Evolutionary conservation across 805 yeast species (phyloP), one percentile per base, ranked within the genome.

Genomic region (Candida adriatica): DNA sequence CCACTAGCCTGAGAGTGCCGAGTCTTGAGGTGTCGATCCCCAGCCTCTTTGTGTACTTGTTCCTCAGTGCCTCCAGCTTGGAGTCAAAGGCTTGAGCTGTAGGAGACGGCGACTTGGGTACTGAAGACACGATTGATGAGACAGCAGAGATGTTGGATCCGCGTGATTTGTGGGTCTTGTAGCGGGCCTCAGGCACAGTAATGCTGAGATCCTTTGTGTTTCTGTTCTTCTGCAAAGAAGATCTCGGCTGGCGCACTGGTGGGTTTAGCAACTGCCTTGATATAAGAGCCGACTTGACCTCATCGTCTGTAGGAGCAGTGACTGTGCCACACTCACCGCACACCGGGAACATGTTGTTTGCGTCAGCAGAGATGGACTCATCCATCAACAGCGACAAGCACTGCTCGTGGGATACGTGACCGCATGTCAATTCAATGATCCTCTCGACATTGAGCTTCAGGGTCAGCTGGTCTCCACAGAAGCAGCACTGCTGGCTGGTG

Each of bases 371-470:
- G 5, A 29, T 11, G 26, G 22, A 21, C 6, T 35, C 36, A 18
- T 34, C 30, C 2, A 50, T 31, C 13, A 49, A 14, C 6, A 62
- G 34, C 27, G 46, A 47, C 17, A 67, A 54, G 38, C 75, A 68
- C 32, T 68, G 67, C 25, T 64, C 67, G 39, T 68, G 75, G 23
- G 66, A 54, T 15, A 54, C 50, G 37, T 68, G 68, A 6, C 69
- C 71, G 48, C 75, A 68, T 8, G 42, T 47, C 18, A 68, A 46
- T 24, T 56, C 57, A 17, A 68, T 48, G 10, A 63, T 41, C 26
- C 46, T 51, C 43, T 68, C 75, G 13, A 39, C 36, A 3, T 43
- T 46, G 11, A 68, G 45, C 23, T 56, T 64, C 9, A 62, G 52
- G 11, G 59, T 49, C 3, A 67, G 43, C 2, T 51, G 43, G 32